These are phyloP conservation scores for Pinus albicaulis DNA, from an alignment of 75 land plant species.

Conservation along the genomic window DNA sequence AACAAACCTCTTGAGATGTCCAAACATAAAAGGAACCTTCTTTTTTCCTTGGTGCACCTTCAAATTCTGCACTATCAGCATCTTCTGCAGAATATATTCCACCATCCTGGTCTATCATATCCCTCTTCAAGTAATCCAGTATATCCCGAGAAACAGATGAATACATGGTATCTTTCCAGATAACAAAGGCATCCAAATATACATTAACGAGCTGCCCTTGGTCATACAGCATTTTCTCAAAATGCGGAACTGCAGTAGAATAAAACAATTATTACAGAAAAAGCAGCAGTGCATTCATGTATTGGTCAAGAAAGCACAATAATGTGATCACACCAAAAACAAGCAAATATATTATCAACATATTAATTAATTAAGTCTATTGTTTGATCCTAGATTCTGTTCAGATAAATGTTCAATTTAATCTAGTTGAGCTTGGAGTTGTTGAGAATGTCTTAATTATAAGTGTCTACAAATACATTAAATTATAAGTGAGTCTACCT, in stretches of 20 bases:
- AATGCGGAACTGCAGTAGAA: constrained; percentile 87
- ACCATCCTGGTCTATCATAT: constrained; percentile 84
- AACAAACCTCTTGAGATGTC: constrained; percentile 81
- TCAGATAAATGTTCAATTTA: too few relatives aligned
- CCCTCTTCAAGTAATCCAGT: constrained; percentile 91
- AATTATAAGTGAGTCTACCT: too few relatives aligned
- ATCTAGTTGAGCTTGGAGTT: too few relatives aligned
- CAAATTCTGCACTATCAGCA: constrained; percentile 94
- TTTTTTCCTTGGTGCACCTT: constrained; percentile 71
- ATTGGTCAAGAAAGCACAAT: not conserved
- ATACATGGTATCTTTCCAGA: constrained; percentile 59
- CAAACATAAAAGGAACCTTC: constrained; percentile 98
- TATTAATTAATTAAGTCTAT: too few relatives aligned
- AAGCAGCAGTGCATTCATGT: not conserved
- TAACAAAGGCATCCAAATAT: constrained; percentile 74
- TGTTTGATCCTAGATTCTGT: too few relatives aligned
- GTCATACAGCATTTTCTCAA: constrained; percentile 99
- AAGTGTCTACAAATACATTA: too few relatives aligned
- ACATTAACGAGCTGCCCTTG: constrained; percentile 94
- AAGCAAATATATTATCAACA: not conserved
- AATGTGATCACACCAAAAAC: constrained; percentile 2
- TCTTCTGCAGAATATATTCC: constrained; percentile 98
- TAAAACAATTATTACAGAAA: not conserved
- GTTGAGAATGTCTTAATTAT: too few relatives aligned
- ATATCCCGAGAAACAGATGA: constrained; percentile 75